These are phyloP conservation scores for Pichia sp. DNA, from an alignment of 1,139 yeast species.

Conservation along the genomic window DNA sequence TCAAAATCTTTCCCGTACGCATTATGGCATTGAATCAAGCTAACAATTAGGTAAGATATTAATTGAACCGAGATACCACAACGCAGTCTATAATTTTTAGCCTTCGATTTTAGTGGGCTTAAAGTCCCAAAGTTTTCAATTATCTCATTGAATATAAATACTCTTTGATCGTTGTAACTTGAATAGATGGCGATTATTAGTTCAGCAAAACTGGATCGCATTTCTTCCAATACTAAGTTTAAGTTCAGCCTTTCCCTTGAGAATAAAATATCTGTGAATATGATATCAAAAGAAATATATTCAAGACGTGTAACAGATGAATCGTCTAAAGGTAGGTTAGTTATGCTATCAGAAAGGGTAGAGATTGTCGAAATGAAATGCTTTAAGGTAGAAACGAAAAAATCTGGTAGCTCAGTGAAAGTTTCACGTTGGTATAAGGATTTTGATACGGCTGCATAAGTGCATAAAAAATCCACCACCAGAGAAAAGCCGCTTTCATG, in stretches of 20 bases:
- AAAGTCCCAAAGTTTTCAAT: constrained; percentile 47
- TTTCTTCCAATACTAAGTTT: constrained; percentile 31
- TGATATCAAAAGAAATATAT: constrained; percentile 39
- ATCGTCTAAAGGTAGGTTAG: constrained; percentile 37
- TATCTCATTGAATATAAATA: constrained; percentile 57
- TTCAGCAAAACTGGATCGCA: constrained; percentile 36
- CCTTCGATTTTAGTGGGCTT: constrained; percentile 39
- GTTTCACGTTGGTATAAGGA: constrained; percentile 12
- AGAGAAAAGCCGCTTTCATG: constrained; percentile 42
- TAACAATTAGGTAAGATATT: constrained; percentile 42
- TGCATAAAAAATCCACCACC: constrained; percentile 39
- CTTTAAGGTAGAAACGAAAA: constrained; percentile 8
- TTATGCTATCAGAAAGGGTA: constrained; percentile 16
- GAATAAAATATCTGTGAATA: constrained; percentile 28
- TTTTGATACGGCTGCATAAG: constrained; percentile 37
- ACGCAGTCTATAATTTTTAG: constrained; percentile 42
- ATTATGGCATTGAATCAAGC: constrained; percentile 42
- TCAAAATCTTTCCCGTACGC: constrained; percentile 27
- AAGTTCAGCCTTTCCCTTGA: constrained; percentile 25
- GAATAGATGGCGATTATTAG: constrained; percentile 45
- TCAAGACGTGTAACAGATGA: constrained; percentile 47
- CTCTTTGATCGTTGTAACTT: constrained; percentile 46
- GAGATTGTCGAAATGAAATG: constrained; percentile 1
- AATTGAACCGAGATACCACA: constrained; percentile 48
- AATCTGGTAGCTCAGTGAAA: constrained; percentile 10